These are phyloP conservation scores for Colletotrichum sp. DNA, from an alignment of 2,329 filamentous ascomycete genomes.

Conservation along the genomic window DNA sequence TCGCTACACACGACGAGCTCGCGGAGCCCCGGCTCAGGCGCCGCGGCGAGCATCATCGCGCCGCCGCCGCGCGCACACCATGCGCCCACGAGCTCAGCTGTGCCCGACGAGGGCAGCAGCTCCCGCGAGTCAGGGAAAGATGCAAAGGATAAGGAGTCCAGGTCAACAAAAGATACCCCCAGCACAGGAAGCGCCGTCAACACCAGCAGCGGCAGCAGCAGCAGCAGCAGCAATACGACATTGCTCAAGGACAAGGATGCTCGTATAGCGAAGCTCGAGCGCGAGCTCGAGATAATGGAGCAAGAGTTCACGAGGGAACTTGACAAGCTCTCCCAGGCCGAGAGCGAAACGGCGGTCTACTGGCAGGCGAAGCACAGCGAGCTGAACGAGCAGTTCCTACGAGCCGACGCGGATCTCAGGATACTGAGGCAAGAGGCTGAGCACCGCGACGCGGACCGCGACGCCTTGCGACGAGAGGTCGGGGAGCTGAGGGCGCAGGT, in stretches of 20 bases:
- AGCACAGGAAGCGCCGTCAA: neutral
- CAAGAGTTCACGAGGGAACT: slow-evolving; percentile 58
- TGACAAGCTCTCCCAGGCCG: slow-evolving; percentile 56
- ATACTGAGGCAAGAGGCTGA: slow-evolving; percentile 56
- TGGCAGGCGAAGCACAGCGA: slow-evolving; percentile 63
- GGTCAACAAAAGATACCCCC: slow-evolving; percentile 11
- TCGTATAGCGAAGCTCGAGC: slow-evolving; percentile 57
- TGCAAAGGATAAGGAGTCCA: slow-evolving; percentile 30
- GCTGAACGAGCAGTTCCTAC: slow-evolving; percentile 57
- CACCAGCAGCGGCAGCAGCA: slow-evolving; percentile 25
- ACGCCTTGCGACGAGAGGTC: slow-evolving; percentile 61
- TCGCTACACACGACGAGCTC: slow-evolving; percentile 31
- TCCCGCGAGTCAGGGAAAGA: slow-evolving; percentile 14
- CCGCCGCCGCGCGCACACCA: slow-evolving; percentile 44
- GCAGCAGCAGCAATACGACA: slow-evolving; percentile 16
- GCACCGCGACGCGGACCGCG: slow-evolving; percentile 48
- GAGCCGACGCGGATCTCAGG: slow-evolving; percentile 58
- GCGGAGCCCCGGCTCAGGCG: slow-evolving; percentile 23
- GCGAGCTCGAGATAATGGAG: slow-evolving; percentile 58
- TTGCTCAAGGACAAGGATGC: slow-evolving; percentile 53
- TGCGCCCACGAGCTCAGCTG: slow-evolving; percentile 37
- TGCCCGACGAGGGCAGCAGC: slow-evolving; percentile 27
- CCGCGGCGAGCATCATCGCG: slow-evolving; percentile 38
- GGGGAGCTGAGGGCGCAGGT: slow-evolving; percentile 63
- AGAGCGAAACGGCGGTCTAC: slow-evolving; percentile 60